Evolutionary conservation across 352 stramenopile species (phyloP), one percentile per base, ranked within the genome.

Genomic region (Phytophthora fragariae): DNA sequence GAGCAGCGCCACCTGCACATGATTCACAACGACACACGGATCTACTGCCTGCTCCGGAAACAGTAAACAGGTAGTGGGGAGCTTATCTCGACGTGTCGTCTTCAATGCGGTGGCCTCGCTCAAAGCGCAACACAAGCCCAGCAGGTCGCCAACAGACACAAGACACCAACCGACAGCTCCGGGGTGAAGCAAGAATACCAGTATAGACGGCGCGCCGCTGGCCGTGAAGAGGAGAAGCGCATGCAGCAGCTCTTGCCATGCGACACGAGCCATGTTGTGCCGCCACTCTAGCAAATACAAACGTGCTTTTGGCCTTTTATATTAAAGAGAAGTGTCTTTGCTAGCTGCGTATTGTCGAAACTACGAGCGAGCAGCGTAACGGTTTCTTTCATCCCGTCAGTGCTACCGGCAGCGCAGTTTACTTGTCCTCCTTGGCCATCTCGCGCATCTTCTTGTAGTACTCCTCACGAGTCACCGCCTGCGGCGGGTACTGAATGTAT

Each of bases 1-100:
- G 97, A 99, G 82, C 96, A 99, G 83, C 84, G 94, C 65, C 97
- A 99, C 81, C 81, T 99, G 73, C 95, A 97, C 72, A 98, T 98
- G 84, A 98, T 99, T 85, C 83, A 98, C 82, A 98, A 99, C 58
- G 98, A 99, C 86, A 97, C 94, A 79, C 85, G 93, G 54, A 95
- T 99, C 63, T 99, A 99, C 88, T 95, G 89, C 72, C 80, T 97
- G 60, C 83, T 97, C 75, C 76, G 90, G 82, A 95, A 95, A 83
- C 90, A 97, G 68, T 97, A 91, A 84, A 59, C 39, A 44, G 24
- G 57, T 41, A 29, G 35, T 39, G 15, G 24, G 46, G 57, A 24
- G 33, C 19, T 50, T 17, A 21, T 17, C 17, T 50, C 44, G 21
- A n/a, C 52, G 59, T 49, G 37, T 15, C 19, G 21, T 17, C 52